Conservation (phyloP, 2,329 filamentous ascomycete genomes). For the Aspergillus carbonarius region DNA sequence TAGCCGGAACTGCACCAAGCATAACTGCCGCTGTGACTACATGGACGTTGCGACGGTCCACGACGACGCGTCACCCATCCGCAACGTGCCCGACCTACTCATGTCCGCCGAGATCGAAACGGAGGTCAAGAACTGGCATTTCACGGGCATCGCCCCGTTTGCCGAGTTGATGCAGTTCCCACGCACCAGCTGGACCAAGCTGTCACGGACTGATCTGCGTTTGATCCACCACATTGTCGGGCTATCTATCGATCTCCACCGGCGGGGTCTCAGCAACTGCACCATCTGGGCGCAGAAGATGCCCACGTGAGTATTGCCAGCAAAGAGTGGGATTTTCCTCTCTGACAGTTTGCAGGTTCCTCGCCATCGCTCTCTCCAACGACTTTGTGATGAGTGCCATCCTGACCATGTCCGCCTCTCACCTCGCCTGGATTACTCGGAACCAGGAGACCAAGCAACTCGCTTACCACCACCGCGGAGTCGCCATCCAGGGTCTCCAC, state of each 20-base stretch:
- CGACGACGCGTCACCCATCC: slow-evolving; percentile 52
- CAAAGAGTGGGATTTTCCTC: neutral
- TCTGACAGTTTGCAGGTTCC: slow-evolving; percentile 57
- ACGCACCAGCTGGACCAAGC: slow-evolving; percentile 68
- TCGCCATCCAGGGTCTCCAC: slow-evolving; percentile 83
- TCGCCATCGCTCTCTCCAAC: slow-evolving; percentile 77
- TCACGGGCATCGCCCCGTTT: slow-evolving; percentile 82
- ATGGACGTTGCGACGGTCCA: slow-evolving; percentile 74
- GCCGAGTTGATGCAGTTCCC: slow-evolving; percentile 76
- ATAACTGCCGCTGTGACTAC: slow-evolving; percentile 97
- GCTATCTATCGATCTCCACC: slow-evolving; percentile 78
- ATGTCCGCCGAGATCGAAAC: slow-evolving; percentile 85
- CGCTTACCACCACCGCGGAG: slow-evolving; percentile 82
- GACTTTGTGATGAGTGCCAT: slow-evolving; percentile 93
- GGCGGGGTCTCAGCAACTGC: slow-evolving; percentile 75
- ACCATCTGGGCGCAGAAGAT: slow-evolving; percentile 93
- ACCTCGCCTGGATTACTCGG: slow-evolving; percentile 85
- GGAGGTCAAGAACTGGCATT: slow-evolving; percentile 78
- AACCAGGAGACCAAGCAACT: slow-evolving; percentile 83
- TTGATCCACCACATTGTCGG: slow-evolving; percentile 88
- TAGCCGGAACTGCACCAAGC: slow-evolving; percentile 97
- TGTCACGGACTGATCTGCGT: slow-evolving; percentile 75
- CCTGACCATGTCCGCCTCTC: slow-evolving; percentile 89
- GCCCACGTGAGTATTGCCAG: slow-evolving; percentile 68
- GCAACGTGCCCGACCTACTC: slow-evolving; percentile 64